Evolutionary conservation across 345 rosid genomes (phyloP), one percentile per base, ranked within the genome.

Genomic region (Salix brachista): DNA sequence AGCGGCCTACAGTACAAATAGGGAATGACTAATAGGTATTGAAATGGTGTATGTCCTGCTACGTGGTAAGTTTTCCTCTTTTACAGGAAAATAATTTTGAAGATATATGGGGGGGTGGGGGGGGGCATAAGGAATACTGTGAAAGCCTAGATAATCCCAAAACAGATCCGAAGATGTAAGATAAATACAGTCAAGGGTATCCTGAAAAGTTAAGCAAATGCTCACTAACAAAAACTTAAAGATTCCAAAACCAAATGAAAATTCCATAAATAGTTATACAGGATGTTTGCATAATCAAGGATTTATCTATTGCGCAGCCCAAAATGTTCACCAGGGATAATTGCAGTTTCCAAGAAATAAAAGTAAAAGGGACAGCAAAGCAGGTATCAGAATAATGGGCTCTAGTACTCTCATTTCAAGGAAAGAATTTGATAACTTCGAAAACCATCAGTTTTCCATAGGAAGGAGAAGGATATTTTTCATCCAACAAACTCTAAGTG

Each of bases 1-100:
- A 81, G 90, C 91, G 69, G 91, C 97, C 99, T 96, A 70, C 65
- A 68, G 76, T 44, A 77, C 56, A 68, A 77, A 25, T 34, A 62
- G 3, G 21, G 9, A 61, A 30, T 28, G 17, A 83, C 78, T 68
- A 65, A 70, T 67, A 67, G 56, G 2, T 3, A 65, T 4, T n/a
- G 10, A 46, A 23, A 6, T 37, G 30, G 14, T 4, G 44, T 37
- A 12, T 26, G 9, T 44, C 17, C 39, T 17, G 13, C 34, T 23
- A 25, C 6, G 4, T 58, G 18, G 9, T 17, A 2, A n/a, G 26
- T 46, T 48, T 30, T 70, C 52, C 41, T 30, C 32, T 39, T 9
- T 17, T 48, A 5, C 17, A 50, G 5, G 0, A 30, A 30, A 50
- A 50, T n/a, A 48, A 50, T 30, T 17, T 8, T 3, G 13, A 70